phyloP scores from a whole-genome alignment of 192 early-diverging fungal genomes.

The Rhizophagus prolifer region DNA sequence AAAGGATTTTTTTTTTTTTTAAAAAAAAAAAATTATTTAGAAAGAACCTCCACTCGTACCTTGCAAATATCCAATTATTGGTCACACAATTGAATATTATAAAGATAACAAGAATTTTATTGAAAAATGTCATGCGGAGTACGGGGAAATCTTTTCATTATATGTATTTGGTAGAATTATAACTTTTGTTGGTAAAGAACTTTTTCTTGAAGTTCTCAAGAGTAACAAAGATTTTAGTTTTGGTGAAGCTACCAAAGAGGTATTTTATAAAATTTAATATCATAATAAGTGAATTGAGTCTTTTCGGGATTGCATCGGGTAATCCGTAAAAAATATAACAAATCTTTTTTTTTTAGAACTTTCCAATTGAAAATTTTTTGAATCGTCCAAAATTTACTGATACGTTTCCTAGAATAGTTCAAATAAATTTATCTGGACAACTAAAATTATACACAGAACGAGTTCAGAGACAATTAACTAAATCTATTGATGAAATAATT shows the following conservation, averaged over 20 bases:
- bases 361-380: too few species aligned
- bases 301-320: too few species aligned
- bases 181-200: slow-evolving; percentile 1
- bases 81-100: not conserved
- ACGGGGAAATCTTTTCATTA: slow-evolving; percentile 7
- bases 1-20: too few species aligned
- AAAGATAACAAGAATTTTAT: not conserved
- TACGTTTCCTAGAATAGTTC: not conserved
- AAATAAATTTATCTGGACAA: not conserved
- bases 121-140: not conserved
- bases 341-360: too few species aligned
- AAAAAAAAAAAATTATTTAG: too few species aligned
- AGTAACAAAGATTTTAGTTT: not conserved
- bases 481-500: not conserved
- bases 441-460: not conserved
- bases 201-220: not conserved
- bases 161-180: not conserved
- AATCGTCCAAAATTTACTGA: too few species aligned
- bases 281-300: too few species aligned
- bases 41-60: slow-evolving; percentile 4
- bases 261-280: too few species aligned
- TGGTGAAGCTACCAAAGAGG: not conserved
- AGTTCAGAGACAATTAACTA: not conserved
- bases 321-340: too few species aligned
- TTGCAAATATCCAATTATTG: not conserved